These are phyloP conservation scores for Phytophthora sp. DNA, from an alignment of 352 stramenopile species.

Conservation along the genomic window DNA sequence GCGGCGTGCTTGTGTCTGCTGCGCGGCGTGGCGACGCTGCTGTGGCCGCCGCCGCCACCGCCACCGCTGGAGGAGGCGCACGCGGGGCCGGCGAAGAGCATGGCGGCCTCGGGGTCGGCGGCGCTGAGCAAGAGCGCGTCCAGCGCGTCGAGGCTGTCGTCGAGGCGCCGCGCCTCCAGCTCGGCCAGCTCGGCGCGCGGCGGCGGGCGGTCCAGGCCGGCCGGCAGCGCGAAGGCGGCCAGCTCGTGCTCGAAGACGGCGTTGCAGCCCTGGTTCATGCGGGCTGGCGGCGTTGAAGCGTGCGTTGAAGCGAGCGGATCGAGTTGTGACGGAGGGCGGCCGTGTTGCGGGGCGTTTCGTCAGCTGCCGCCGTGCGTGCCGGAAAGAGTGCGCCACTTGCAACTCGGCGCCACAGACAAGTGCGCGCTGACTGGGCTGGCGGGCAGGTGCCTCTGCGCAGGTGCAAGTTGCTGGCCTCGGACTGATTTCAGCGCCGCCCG, in stretches of 20 bases:
- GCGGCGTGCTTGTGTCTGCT: neutral
- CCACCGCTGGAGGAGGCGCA: neutral
- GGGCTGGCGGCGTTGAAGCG: slow-evolving; percentile 7
- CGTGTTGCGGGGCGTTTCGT: slow-evolving; percentile 15
- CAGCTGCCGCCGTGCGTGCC: neutral
- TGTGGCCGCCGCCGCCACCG: neutral
- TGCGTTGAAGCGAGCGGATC: slow-evolving; percentile 25
- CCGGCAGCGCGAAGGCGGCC: slow-evolving; percentile 23
- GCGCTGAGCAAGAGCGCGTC: slow-evolving; percentile 15
- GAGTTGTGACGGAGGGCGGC: slow-evolving; percentile 26
- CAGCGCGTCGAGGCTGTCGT: slow-evolving; percentile 24
- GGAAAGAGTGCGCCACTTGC: too few relatives aligned
- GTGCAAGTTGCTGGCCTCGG: too few relatives aligned
- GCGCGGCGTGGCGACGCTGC: neutral
- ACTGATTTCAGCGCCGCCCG: too few relatives aligned
- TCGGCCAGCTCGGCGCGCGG: slow-evolving; percentile 6
- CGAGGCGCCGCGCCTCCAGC: slow-evolving; percentile 8
- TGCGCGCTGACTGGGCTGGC: too few relatives aligned
- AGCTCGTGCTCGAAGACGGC: slow-evolving; percentile 25
- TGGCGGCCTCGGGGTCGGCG: slow-evolving; percentile 7
- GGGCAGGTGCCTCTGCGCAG: too few relatives aligned
- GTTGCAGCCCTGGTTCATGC: slow-evolving; percentile 26
- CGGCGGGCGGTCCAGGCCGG: slow-evolving; percentile 19
- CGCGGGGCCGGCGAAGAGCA: slow-evolving; percentile 14
- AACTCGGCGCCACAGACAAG: too few relatives aligned